Base-by-base conservation (phyloP, 2,329 filamentous ascomycete species). In the Periconia digitata region DNA sequence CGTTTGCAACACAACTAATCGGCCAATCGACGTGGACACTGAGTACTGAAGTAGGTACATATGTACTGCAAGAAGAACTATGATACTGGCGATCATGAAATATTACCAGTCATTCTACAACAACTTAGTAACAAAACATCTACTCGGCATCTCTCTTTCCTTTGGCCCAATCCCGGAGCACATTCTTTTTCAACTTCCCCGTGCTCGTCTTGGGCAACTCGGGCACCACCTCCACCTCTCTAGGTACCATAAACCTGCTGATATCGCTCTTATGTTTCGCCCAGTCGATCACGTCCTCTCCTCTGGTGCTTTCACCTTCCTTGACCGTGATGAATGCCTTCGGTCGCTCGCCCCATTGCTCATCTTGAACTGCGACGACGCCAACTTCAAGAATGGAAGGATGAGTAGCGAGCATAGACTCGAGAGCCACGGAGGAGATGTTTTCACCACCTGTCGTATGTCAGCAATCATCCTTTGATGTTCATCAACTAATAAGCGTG, bases 201-300 rank as follows among this genome's bases (percentile, higher is more conserved):
- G 94, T 99, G 71, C 89, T 94, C 22, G 94, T 99, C 81, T 99
- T 99, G 8, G 94, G 94, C 56, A 99, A 76, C 71, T 96, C 92
- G 6, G 76, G 58, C n/a, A 99, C 83, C 37, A 97, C 77, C 70
- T 95, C 89, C 1, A 86, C 81, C 70, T 86, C 84, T 43, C 79
- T 76, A 12, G 83, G 84, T 38, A 86, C 85, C 94, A 97, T 97
- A 67, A 96, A 99, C 56, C 85, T 85, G 73, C 88, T 92, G 59
- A 99, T 96, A 22, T 79, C 79, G 66, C 87, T 89, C 61, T 89
- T 81, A 55, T 87, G 77, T 70, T 86, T 92, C 3, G 92, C 90
- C 94, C 94, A 99, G 40, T 82, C 73, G 49, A 97, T 91, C 21
- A 99, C 76, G 8, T 89, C 87, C 23, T 85, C 76, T 0, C 85